Evolutionary conservation across 306 rosid genomes (phyloP), one percentile per base, ranked within the genome.

Genomic region (Glycine tomentella): DNA sequence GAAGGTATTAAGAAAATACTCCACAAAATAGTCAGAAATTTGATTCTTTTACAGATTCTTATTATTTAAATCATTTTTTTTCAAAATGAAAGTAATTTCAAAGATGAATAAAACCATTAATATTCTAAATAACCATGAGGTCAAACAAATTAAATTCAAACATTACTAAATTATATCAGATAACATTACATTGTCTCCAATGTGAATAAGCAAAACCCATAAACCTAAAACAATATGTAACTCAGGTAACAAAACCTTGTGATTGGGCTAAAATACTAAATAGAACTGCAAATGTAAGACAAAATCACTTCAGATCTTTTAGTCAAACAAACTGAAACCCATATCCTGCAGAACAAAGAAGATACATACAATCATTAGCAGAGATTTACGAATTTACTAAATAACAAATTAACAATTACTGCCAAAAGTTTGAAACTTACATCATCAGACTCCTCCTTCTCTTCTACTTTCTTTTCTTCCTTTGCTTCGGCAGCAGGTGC

Each of bases 381-480:
- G 2, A 20, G n/a, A 48, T 2, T 44, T 10, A 72, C 17, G 0
- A 66, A 45, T 12, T 51, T 15, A 56, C 5, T 2, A 20, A 7
- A 42, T 4, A 62, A 38, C 16, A 45, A 81, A 49, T 7, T 4
- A 62, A 38, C 16, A 45, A 81, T 53, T 5, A 6, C 8, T 38
- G 44, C 44, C 13, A 52, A 20, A 56, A 63, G 15, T n/a, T 4
- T 2, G 9, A 73, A 52, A 72, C 89, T 90, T 84, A 92, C 97
- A 13, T 92, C 97, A 69, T 92, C 97, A 0, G 94, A 87, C 73
- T 92, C 97, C 49, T 90, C 94, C 74, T 92, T 92, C 84, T 89
- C 94, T 85, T 92, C 97, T 0, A 77, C 93, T 82, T 92, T 92
- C 93, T 92, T 89, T 7, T 92, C 94, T 48, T 90, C 90, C 89